A percentile compares a stretch with the other conserved stretches of the same genome.
These are phyloP conservation scores for Nannochloropsis oceanica DNA, from an alignment of 108 stramenopile genomes.

Conservation along the genomic window DNA sequence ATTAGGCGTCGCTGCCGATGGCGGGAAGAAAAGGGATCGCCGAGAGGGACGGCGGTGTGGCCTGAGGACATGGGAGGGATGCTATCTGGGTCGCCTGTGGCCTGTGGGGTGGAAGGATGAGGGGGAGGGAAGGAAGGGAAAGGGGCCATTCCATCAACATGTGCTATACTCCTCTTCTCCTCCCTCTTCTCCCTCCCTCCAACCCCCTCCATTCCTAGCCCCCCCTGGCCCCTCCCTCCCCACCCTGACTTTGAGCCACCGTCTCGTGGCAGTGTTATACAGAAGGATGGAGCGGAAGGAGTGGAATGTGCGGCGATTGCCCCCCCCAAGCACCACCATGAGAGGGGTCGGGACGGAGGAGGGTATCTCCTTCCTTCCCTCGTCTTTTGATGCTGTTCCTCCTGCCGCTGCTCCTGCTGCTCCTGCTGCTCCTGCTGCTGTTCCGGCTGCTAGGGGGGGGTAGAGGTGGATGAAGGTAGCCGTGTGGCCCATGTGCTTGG, in stretches of 20 bases:
- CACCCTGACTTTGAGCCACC: conserved; percentile 1
- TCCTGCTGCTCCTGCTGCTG: not conserved
- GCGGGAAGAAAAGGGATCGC: not conserved
- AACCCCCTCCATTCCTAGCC: not conserved
- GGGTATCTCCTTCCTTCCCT: not conserved
- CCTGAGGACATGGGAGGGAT: not conserved
- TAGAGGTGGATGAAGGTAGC: not conserved
- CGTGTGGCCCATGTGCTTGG: not conserved
- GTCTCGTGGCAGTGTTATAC: not conserved
- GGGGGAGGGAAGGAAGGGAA: not conserved
- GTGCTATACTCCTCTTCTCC: not conserved
- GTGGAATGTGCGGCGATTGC: conserved; percentile 3
- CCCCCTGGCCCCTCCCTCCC: not conserved
- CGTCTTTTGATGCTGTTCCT: not conserved
- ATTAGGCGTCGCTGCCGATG: not conserved
- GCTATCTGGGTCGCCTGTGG: not conserved
- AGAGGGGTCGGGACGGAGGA: not conserved
- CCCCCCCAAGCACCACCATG: conserved; percentile 16
- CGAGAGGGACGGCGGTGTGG: not conserved
- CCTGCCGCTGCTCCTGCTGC: not conserved
- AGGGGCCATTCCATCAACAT: not conserved
- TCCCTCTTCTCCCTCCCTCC: not conserved
- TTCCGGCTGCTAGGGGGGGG: not conserved
- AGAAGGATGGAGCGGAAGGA: conserved; percentile 5
- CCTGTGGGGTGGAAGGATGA: not conserved